Evolutionary conservation across 2,329 filamentous ascomycete species (phyloP).

Genomic region (Podosphaera aphanis): DNA sequence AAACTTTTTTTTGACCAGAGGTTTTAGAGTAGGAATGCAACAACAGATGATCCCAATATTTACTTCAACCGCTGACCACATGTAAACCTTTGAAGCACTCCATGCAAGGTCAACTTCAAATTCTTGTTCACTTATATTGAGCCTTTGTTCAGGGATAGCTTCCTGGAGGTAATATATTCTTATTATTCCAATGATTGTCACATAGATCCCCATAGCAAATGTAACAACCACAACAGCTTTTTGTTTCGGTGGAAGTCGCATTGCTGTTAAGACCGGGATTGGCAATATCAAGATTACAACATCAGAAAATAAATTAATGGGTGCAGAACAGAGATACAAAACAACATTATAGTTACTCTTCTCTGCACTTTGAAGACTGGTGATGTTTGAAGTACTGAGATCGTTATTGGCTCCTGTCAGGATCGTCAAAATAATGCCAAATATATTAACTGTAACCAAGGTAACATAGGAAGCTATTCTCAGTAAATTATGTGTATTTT

Average conservation of each 20-base stretch:
- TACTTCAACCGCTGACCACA: conserved; percentile 88
- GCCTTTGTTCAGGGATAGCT: conserved; percentile 6
- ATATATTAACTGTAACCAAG: conserved; percentile 52
- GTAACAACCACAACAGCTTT: conserved; percentile 73
- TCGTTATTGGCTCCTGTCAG: conserved; percentile 72
- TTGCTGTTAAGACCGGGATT: conserved; percentile 66
- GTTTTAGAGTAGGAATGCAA: conserved; percentile 81
- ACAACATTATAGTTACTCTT: conserved; percentile 31
- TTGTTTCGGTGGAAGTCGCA: conserved; percentile 64
- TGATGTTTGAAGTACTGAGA: conserved; percentile 41
- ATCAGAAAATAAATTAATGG: conserved; percentile 81
- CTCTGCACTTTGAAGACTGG: conserved; percentile 11
- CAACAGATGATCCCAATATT: conserved; percentile 77
- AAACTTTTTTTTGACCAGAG: conserved; percentile 36
- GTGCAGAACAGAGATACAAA: conserved; percentile 51
- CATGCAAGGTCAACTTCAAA: conserved; percentile 32
- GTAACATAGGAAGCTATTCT: conserved; percentile 64
- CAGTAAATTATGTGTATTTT: conserved; percentile 52
- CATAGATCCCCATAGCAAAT: conserved; percentile 70
- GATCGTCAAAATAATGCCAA: conserved; percentile 57
- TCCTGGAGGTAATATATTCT: conserved; percentile 72
- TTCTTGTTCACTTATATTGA: conserved; percentile 17
- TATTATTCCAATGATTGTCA: conserved; percentile 69
- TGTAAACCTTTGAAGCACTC: conserved; percentile 65
- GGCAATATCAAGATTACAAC: conserved; percentile 69